Base-by-base conservation (phyloP, 768 basidiomycete genomes). In the Leucocoprinus leucothites region DNA sequence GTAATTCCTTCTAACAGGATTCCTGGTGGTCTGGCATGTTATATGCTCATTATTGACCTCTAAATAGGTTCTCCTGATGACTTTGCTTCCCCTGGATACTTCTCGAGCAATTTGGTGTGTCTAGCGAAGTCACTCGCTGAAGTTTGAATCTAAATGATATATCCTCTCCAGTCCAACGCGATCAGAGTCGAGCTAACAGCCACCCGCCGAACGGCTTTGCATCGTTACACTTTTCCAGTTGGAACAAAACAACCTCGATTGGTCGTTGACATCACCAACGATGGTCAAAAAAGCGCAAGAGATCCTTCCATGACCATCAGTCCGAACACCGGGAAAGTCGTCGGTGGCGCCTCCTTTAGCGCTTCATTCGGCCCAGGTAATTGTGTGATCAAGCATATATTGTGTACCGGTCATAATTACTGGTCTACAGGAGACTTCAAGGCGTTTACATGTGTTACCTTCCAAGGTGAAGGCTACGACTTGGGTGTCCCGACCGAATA, bases 41-140 rank as follows among this genome's bases (percentile, higher is more conserved):
- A 19, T 13, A 25, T 22, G 31, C 3, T 13, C 1, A 25, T 31
- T 22, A 44, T 21, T 14, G 2, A 24, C 28, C 26, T 18, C 13
- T 14, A 38, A 9, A 6, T 38, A 84, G 82, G 82, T 11, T 70
- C 72, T 31, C 79, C 82, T 3, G 84, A 85, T 56, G 84, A 86
- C 60, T 75, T 72, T 55, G 82, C 84, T 3, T 80, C 82, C 13
- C 85, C 84, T 0, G 85, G 85, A 48, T 87, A 85, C 63, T 87
- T 87, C 62, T 75, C 83, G 0, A 78, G 80, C 1, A 84, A 84
- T 60, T 68, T 86, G 25, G 82, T 82, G 53, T 13, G 36, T 31
- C 13, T 52, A 18, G 13, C 11, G 31, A 31, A 26, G 16, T 8
- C 22, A 25, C 22, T 7, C n/a, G 9, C 45, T 16, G 9, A 16